Conservation (phyloP, 306 rosid genomes). For the Gillenia trifoliata region DNA sequence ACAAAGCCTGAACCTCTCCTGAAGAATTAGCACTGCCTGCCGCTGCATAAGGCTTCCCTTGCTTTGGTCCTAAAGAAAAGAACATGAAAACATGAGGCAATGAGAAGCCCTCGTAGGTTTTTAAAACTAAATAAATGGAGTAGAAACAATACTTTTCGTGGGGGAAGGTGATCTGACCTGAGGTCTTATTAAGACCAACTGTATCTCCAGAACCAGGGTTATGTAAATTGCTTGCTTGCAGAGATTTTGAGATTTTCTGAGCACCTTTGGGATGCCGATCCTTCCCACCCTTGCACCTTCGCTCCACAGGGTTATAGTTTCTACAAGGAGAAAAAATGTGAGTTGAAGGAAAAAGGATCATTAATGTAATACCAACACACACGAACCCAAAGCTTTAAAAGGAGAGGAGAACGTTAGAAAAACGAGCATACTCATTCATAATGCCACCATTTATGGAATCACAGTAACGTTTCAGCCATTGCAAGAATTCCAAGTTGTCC, state of each 20-base stretch:
- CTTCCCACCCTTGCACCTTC: slow-evolving; percentile 73
- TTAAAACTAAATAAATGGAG: neutral
- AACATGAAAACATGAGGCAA: slow-evolving; percentile 26
- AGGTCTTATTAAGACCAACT: slow-evolving; percentile 25
- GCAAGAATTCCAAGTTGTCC: slow-evolving; percentile 95
- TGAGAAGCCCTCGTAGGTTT: neutral
- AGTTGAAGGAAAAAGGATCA: neutral
- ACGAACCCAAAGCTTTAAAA: neutral
- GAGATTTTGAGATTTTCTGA: slow-evolving; percentile 64
- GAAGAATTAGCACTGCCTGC: slow-evolving; percentile 42
- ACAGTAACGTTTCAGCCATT: slow-evolving; percentile 96
- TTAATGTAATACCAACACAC: neutral
- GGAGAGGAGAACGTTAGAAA: neutral
- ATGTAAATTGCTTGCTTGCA: slow-evolving; percentile 45
- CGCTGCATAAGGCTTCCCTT: slow-evolving; percentile 43
- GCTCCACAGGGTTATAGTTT: slow-evolving; percentile 85
- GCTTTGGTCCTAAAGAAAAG: slow-evolving; percentile 54
- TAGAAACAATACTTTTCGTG: neutral
- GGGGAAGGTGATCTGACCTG: slow-evolving; percentile 20
- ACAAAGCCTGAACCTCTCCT: slow-evolving; percentile 59
- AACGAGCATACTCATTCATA: slow-evolving; percentile 53
- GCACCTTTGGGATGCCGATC: slow-evolving; percentile 49
- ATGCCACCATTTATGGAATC: slow-evolving; percentile 95
- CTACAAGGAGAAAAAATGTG: slow-evolving; percentile 29
- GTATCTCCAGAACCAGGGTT: slow-evolving; percentile 34